phyloP scores from a whole-genome alignment of 345 rosid genomes.

The Isatis tinctoria region DNA sequence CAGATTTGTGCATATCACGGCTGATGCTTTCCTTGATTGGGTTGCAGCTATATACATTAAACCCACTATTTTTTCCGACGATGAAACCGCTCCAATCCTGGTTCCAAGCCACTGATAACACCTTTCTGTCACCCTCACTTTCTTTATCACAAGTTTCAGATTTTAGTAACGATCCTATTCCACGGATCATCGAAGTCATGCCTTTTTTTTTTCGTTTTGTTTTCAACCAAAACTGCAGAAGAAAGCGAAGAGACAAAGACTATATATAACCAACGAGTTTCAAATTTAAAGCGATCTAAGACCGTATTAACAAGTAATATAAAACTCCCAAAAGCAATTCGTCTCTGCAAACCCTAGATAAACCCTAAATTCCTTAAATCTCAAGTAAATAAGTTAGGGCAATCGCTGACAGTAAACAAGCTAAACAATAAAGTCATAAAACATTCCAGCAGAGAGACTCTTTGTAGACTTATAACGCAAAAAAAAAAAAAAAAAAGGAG shows the following conservation, averaged over 20 bases:
- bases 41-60: constrained; percentile 62
- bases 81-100: constrained; percentile 78
- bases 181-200: constrained; percentile 50
- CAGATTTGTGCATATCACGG: constrained; percentile 49
- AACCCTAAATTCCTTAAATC: constrained; percentile 1
- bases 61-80: constrained; percentile 61
- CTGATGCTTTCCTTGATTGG: constrained; percentile 61
- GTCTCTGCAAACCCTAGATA: neutral
- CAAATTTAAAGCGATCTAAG: neutral
- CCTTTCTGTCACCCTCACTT: constrained; percentile 32
- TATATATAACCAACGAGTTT: neutral
- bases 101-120: constrained; percentile 72
- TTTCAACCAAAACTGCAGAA: neutral
- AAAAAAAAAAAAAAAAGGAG: neutral
- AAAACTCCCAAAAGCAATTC: neutral
- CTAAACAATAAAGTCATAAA: neutral
- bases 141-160: constrained; percentile 24
- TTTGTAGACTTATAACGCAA: neutral
- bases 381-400: neutral
- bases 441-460: neutral
- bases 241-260: neutral
- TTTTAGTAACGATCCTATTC: constrained; percentile 27
- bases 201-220: neutral
- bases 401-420: neutral
- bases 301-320: neutral